Conservation (phyloP, 2,329 filamentous ascomycete species). For the Xylogone sp. region DNA sequence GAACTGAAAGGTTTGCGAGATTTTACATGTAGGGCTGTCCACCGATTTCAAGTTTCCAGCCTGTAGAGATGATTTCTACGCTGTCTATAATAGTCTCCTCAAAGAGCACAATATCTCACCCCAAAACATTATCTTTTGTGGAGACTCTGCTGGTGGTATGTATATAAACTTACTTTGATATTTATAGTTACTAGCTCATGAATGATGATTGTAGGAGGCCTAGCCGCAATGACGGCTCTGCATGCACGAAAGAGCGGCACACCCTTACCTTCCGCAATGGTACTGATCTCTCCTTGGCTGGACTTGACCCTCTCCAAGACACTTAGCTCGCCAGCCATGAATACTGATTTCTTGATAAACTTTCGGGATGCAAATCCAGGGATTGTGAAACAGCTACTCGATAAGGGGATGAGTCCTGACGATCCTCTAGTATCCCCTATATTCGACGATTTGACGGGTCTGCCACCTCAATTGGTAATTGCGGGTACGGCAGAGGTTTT, state of each 20-base stretch:
- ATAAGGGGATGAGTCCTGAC: not conserved
- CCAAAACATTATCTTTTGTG: constrained; percentile 1
- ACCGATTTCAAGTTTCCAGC: not conserved
- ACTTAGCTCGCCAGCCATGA: constrained; percentile 1
- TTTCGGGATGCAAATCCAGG: constrained; percentile 1
- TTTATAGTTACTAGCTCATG: not conserved
- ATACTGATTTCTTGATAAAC: constrained; percentile 1
- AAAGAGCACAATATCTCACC: constrained; percentile 1
- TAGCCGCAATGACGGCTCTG: not conserved
- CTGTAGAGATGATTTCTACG: constrained; percentile 1
- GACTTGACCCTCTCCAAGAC: constrained; percentile 1
- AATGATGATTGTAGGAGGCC: not conserved
- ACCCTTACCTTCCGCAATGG: not conserved
- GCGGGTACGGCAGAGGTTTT: constrained; percentile 1
- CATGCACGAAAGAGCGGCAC: not conserved
- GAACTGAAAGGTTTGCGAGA: too few relatives aligned
- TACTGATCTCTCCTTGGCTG: constrained; percentile 2
- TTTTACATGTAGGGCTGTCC: not conserved
- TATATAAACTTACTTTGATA: not conserved
- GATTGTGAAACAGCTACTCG: constrained; percentile 1
- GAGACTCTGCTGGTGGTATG: constrained; percentile 1
- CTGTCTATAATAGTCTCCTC: not conserved
- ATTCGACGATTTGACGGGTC: not conserved
- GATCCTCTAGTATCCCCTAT: constrained; percentile 1
- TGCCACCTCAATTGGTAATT: constrained; percentile 1